Evolutionary conservation across 2,329 filamentous ascomycete species (phyloP).

Genomic region (Aspergillus pseudoterreus): DNA sequence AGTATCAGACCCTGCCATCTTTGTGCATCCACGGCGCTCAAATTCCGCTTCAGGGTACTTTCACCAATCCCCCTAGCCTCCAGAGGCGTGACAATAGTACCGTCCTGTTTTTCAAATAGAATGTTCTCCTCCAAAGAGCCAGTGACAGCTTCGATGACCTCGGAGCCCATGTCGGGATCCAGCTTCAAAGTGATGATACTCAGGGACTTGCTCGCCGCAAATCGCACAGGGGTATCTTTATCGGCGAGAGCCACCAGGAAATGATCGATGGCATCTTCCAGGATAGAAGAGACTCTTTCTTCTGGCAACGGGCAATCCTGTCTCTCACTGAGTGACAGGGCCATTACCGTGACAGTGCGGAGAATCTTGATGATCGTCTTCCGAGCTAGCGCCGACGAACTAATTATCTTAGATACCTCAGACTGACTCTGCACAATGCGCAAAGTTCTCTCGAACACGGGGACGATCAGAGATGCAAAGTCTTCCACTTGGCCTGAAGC

Average conservation of each 20-base stretch:
- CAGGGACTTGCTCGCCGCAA: slow-evolving; percentile 88
- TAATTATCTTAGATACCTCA: slow-evolving; percentile 51
- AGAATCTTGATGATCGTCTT: slow-evolving; percentile 84
- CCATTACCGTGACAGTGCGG: slow-evolving; percentile 66
- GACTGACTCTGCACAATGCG: slow-evolving; percentile 54
- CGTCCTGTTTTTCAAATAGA: slow-evolving; percentile 49
- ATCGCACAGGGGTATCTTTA: slow-evolving; percentile 83
- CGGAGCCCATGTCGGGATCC: slow-evolving; percentile 72
- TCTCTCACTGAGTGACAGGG: slow-evolving; percentile 51
- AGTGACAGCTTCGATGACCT: slow-evolving; percentile 84
- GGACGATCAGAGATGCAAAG: slow-evolving; percentile 62
- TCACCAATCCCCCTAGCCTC: slow-evolving; percentile 28
- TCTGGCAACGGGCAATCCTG: slow-evolving; percentile 22
- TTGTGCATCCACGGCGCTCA: slow-evolving; percentile 73
- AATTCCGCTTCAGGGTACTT: slow-evolving; percentile 50
- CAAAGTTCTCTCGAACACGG: slow-evolving; percentile 64
- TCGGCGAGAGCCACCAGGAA: slow-evolving; percentile 76
- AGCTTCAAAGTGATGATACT: slow-evolving; percentile 82
- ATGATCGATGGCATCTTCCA: slow-evolving; percentile 80
- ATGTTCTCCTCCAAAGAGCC: slow-evolving; percentile 63
- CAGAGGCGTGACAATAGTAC: slow-evolving; percentile 34
- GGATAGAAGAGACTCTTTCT: slow-evolving; percentile 46
- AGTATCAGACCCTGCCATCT: slow-evolving; percentile 92
- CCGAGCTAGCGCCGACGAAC: slow-evolving; percentile 71
- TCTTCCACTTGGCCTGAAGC: slow-evolving; percentile 69